Evolutionary conservation across 139 green algal genomes (phyloP).

Genomic region (Pleodorina starrii): DNA sequence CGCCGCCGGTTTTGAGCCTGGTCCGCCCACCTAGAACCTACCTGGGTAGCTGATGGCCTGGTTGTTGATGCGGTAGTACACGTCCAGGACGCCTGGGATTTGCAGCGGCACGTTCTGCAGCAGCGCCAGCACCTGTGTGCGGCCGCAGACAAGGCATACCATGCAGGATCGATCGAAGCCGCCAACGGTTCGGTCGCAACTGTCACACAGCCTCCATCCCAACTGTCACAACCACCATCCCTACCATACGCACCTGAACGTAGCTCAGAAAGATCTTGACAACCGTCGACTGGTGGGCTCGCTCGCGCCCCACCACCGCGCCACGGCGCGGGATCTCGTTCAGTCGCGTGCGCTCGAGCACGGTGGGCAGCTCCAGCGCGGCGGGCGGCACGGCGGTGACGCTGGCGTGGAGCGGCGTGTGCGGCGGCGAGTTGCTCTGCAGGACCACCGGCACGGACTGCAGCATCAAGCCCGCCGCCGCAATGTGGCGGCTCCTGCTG

Average conservation of each 20-base stretch:
- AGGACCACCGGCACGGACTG: constrained; percentile 12
- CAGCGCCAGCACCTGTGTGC: constrained; percentile 42
- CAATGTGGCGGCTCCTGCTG: no score
- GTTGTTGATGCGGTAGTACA: constrained; percentile 43
- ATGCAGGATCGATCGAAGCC: neutral
- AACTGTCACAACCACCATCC: no score
- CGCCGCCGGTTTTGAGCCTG: no score
- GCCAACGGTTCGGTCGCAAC: no score
- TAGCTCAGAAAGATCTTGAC: constrained; percentile 42
- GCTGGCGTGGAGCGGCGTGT: neutral
- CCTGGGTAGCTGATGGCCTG: constrained; percentile 43
- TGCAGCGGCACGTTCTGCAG: constrained; percentile 34
- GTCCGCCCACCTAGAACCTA: no score
- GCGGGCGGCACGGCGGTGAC: neutral
- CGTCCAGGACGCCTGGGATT: constrained; percentile 19
- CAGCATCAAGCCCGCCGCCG: neutral
- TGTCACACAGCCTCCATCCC: no score
- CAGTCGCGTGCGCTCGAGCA: neutral
- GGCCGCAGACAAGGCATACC: neutral
- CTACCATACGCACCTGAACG: constrained; percentile 15
- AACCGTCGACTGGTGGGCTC: constrained; percentile 19
- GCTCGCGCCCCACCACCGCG: neutral
- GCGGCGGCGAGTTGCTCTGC: neutral
- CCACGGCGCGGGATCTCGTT: neutral
- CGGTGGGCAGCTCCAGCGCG: neutral